A percentile compares a stretch with the other conserved stretches of the same genome.
Conservation (phyloP, 345 rosid species). For the Populus deltoides region DNA sequence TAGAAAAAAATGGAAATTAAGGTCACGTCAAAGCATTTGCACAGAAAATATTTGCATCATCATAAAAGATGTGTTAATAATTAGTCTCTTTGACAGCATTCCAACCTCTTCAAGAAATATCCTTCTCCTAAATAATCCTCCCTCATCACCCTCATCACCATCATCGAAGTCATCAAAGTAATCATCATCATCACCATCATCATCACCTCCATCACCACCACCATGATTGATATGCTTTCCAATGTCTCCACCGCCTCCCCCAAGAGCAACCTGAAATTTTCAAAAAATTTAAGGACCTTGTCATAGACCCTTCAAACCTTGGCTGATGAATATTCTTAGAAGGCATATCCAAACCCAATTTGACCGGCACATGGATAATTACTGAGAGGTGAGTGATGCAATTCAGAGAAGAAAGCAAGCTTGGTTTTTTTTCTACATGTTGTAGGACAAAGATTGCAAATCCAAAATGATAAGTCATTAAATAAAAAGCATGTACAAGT, state of each 20-base stretch:
- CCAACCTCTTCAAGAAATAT: conserved; percentile 80
- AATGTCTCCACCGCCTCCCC: conserved; percentile 92
- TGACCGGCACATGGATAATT: neutral
- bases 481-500: neutral
- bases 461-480: neutral
- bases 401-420: neutral
- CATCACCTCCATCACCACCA: conserved; percentile 97
- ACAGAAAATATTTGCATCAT: neutral
- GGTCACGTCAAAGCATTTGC: neutral
- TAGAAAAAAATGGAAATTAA: conserved; percentile 13
- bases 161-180: conserved; percentile 93
- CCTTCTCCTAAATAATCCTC: conserved; percentile 83
- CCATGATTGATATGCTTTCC: conserved; percentile 82
- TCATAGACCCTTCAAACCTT: neutral
- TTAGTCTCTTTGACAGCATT: neutral
- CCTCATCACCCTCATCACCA: conserved; percentile 84
- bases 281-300: conserved; percentile 20
- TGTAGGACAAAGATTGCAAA: neutral
- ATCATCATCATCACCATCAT: conserved; percentile 90
- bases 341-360: neutral
- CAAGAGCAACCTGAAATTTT: conserved; percentile 64
- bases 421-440: neutral
- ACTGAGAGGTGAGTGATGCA: neutral
- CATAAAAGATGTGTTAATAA: conserved; percentile 1
- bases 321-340: neutral